Conservation (phyloP, 2,329 filamentous ascomycete genomes). For the Ilyonectria sp. region DNA sequence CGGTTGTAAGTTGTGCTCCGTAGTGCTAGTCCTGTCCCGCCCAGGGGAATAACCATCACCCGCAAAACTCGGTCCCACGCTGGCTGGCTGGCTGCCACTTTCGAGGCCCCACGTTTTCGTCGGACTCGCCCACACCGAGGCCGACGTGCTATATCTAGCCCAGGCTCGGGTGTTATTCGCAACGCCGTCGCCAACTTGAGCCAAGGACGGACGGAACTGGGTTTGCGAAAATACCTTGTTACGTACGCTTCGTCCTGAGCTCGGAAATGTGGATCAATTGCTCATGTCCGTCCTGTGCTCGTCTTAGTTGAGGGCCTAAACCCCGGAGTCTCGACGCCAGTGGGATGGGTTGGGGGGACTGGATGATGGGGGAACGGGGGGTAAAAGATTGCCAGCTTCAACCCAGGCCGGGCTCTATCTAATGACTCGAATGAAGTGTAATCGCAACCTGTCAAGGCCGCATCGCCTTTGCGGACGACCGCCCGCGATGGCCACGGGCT, state of each 20-base stretch:
- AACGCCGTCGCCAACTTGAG: neutral
- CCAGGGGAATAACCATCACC: constrained; percentile 6
- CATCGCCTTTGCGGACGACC: constrained; percentile 19
- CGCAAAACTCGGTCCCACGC: constrained; percentile 10
- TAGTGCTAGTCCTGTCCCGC: neutral
- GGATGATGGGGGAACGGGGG: constrained; percentile 25
- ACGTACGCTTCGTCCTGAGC: constrained; percentile 14
- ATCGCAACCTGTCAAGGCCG: constrained; percentile 33
- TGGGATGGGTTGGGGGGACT: constrained; percentile 43
- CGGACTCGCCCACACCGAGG: neutral
- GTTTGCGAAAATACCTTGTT: too few species aligned
- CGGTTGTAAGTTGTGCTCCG: too few species aligned
- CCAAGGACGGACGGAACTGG: neutral
- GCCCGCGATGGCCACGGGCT: constrained; percentile 14
- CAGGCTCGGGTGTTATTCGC: neutral
- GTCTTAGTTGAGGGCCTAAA: constrained; percentile 15
- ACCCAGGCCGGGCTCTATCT: constrained; percentile 36
- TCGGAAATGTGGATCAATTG: constrained; percentile 13
- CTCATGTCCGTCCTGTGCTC: constrained; percentile 40
- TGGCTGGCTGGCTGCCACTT: neutral
- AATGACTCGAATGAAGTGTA: constrained; percentile 30
- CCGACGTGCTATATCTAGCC: neutral
- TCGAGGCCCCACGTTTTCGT: neutral
- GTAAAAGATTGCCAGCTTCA: constrained; percentile 19
- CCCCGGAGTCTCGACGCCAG: constrained; percentile 39